A percentile compares a stretch with the other conserved stretches of the same genome.
These are phyloP conservation scores for Penicillium alfredii DNA, from an alignment of 495 filamentous ascomycete genomes.

Conservation along the genomic window DNA sequence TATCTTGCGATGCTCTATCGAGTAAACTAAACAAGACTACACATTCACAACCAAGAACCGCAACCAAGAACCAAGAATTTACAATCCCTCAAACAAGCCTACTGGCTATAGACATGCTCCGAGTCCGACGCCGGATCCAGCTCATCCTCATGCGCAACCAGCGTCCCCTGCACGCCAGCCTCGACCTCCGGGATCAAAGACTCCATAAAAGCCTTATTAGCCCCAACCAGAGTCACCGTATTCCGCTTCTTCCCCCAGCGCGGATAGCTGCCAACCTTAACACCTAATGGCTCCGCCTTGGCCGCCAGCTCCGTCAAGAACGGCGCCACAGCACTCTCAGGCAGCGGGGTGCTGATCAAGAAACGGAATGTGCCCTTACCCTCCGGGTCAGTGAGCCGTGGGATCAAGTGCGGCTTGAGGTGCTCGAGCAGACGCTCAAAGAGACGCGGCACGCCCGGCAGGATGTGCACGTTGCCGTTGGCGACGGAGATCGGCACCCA, in stretches of 20 bases:
- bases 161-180: slow-evolving; percentile 50
- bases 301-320: slow-evolving; percentile 75
- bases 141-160: slow-evolving; percentile 55
- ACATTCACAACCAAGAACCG: no score
- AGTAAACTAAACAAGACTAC: no score
- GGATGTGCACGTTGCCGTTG: slow-evolving; percentile 88
- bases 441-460: slow-evolving; percentile 82
- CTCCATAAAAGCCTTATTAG: slow-evolving; percentile 57
- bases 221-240: slow-evolving; percentile 85
- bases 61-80: neutral
- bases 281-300: slow-evolving; percentile 60
- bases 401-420: slow-evolving; percentile 61
- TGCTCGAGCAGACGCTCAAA: slow-evolving; percentile 75
- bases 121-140: slow-evolving; percentile 40
- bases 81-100: neutral
- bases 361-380: slow-evolving; percentile 72
- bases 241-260: slow-evolving; percentile 84
- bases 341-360: slow-evolving; percentile 76
- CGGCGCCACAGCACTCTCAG: slow-evolving; percentile 76
- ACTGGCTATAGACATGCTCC: slow-evolving; percentile 26
- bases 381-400: slow-evolving; percentile 67
- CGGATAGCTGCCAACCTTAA: slow-evolving; percentile 97
- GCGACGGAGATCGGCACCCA: slow-evolving; percentile 89
- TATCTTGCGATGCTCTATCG: slow-evolving; percentile 1
- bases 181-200: slow-evolving; percentile 56